A percentile compares a stretch with the other conserved stretches of the same genome.
Evolutionary conservation across 768 basidiomycete genomes (phyloP).

Genomic region (Tephrocybe sp.): DNA sequence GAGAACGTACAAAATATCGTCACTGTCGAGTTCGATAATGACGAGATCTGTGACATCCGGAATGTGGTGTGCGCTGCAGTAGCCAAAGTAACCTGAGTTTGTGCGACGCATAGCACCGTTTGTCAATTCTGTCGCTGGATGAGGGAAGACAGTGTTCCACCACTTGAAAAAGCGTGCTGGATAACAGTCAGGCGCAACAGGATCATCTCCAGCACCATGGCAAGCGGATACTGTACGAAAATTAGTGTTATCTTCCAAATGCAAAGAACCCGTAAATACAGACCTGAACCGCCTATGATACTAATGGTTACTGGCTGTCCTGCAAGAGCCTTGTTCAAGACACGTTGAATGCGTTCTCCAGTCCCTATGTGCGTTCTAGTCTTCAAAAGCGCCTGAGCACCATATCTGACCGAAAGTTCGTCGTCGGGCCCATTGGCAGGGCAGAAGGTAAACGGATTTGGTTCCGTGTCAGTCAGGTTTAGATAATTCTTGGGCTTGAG

Average conservation of each 20-base stretch:
- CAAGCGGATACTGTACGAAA: slow-evolving; percentile 76
- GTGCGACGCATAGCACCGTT: slow-evolving; percentile 95
- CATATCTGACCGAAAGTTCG: slow-evolving; percentile 74
- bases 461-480: slow-evolving; percentile 52
- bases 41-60: slow-evolving; percentile 94
- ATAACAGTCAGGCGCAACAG: slow-evolving; percentile 80
- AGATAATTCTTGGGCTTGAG: slow-evolving; percentile 81
- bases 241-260: not conserved
- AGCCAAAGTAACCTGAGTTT: slow-evolving; percentile 92
- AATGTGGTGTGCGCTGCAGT: slow-evolving; percentile 89
- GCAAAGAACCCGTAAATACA: slow-evolving; percentile 13
- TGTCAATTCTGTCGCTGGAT: slow-evolving; percentile 95
- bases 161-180: slow-evolving; percentile 95
- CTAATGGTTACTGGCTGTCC: slow-evolving; percentile 89
- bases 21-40: slow-evolving; percentile 91
- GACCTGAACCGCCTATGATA: slow-evolving; percentile 86
- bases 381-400: slow-evolving; percentile 68
- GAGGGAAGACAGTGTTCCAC: slow-evolving; percentile 98
- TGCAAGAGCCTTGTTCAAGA: slow-evolving; percentile 78
- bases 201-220: slow-evolving; percentile 91
- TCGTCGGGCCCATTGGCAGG: slow-evolving; percentile 85
- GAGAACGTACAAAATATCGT: slow-evolving; percentile 75
- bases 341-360: slow-evolving; percentile 76
- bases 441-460: slow-evolving; percentile 88
- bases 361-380: slow-evolving; percentile 78